Evolutionary conservation across 169 alveolate species (phyloP), one percentile per base, ranked within the genome.

Genomic region (Plasmodium relictum): DNA sequence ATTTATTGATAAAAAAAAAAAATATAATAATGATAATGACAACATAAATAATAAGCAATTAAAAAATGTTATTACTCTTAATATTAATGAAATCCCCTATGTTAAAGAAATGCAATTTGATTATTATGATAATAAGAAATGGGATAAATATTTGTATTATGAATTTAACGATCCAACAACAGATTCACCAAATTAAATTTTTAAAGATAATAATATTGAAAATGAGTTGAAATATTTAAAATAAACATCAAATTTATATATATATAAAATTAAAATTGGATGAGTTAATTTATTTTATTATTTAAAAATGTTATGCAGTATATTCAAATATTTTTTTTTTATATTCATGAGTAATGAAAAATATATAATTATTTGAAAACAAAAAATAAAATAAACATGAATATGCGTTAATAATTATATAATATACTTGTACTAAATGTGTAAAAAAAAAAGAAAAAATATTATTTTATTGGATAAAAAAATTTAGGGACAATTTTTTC

Each of bases 391-490:
- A 70, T 41, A 70, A 18, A 59, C 0, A 20, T 20, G 5, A 59
- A 59, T 31, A 3, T 31, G 3, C 3, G 39, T 31, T 31, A 31
- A 31, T 31, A 31, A 31, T 31, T 31, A 31, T 31, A 31, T 31
- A 1, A 31, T 31, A 31, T 31, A 31, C 1, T 31, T 31, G 39
- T 31, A 31, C 39, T 31, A 31, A 2, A 31, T 31, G 39, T 3
- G 3, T 31, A 59, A 59, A 18, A 59, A 59, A 31, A 31, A 31
- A 31, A 31, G 39, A 31, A 22, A 22, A 52, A 22, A 56, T 42
- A 83, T 62, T 83, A 66, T 56, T 76, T 72, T 16, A 83, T 83
- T 41, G 91, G 91, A 48, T 83, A 83, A 70, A 83, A 83, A 68
- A 83, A 83, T 59, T 83, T 83, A 8, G 91, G 91, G 31, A 24